Percentiles rank a stretch among this genome's conserved stretches.
These are phyloP conservation scores for Phylloporus scabripes DNA, from an alignment of 768 basidiomycete species.

Conservation along the genomic window DNA sequence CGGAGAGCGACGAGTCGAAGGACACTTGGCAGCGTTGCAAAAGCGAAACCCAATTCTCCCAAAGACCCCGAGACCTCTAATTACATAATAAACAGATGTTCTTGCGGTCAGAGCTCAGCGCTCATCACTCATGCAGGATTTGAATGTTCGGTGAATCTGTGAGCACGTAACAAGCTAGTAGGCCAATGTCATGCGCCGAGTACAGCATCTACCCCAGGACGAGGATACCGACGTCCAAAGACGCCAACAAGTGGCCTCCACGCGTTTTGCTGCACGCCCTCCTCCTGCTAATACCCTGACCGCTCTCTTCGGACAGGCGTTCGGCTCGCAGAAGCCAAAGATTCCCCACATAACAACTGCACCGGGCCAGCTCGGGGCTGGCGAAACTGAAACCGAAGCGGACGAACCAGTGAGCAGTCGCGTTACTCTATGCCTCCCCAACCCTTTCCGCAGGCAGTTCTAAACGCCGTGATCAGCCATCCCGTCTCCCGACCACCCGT, in stretches of 20 bases:
- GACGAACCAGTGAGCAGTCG: slow-evolving; percentile 61
- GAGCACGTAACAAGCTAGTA: too few species aligned
- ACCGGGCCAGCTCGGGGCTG: slow-evolving; percentile 54
- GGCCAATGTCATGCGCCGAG: not conserved
- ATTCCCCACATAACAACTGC: slow-evolving; percentile 53
- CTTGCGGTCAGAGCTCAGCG: not conserved
- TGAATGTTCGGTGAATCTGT: not conserved
- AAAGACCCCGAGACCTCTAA: slow-evolving; percentile 25
- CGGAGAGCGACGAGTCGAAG: slow-evolving; percentile 30
- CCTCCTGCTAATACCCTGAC: slow-evolving; percentile 9
- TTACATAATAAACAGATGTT: slow-evolving; percentile 16
- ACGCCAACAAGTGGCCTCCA: not conserved
- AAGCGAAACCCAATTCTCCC: slow-evolving; percentile 32
- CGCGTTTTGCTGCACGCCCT: not conserved
- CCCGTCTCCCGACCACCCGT: slow-evolving; percentile 65
- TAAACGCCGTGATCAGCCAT: slow-evolving; percentile 38
- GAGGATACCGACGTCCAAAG: not conserved
- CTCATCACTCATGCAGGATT: not conserved
- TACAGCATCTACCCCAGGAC: not conserved
- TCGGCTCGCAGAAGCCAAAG: slow-evolving; percentile 35
- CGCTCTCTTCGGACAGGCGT: slow-evolving; percentile 23
- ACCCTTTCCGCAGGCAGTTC: not conserved
- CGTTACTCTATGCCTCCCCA: not conserved
- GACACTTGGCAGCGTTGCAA: slow-evolving; percentile 31
- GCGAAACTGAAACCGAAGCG: slow-evolving; percentile 75